Base-by-base conservation (phyloP, 2,329 filamentous ascomycete species). In the Botrytis squamosa region DNA sequence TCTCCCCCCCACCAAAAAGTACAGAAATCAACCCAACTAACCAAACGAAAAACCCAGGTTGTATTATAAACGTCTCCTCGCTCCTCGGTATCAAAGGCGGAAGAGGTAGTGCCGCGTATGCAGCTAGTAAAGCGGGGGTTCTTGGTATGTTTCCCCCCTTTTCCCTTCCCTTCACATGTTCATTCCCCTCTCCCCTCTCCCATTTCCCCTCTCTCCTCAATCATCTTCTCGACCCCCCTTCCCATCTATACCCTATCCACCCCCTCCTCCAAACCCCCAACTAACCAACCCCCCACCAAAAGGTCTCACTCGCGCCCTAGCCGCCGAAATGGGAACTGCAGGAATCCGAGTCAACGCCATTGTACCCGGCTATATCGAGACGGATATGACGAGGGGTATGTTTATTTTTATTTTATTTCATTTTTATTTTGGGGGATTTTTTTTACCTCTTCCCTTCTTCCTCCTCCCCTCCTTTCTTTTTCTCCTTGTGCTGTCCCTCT, bases 61-160 rank as follows among this genome's bases (percentile, higher is more conserved):
- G 89, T 79, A 94, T 97, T 75, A 90, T 97, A 81, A 97, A 97
- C 80, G 84, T 97, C 36, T 90, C 92, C 0, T 95, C 92, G 66
- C 84, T 97, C 44, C 86, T 97, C 64, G 94, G 90, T 0, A 80
- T 86, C 1, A 90, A 91, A 74, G 91, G 90, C 0, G 92, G 91
- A 0, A 85, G 85, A 2, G 94, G 94, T 10, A 90, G 91, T 20
- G 88, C 91, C 7, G 88, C 90, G 0, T 96, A 96, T 80, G 90
- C 92, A 9, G 92, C 93, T 12, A 91, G 91, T 62, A 97, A 97
- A 81, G 93, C 94, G 8, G 94, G 93, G 3, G 83, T 97, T 1
- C 82, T 96, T 25, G 92, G 92, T 87, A 83, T 77, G 38, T 14
- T 40, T 20, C 70, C 12, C 22, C 5, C 16, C 14, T 4, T n/a